Conservation (phyloP, 2,329 filamentous ascomycete genomes). For the Magnaporthales sp. region DNA sequence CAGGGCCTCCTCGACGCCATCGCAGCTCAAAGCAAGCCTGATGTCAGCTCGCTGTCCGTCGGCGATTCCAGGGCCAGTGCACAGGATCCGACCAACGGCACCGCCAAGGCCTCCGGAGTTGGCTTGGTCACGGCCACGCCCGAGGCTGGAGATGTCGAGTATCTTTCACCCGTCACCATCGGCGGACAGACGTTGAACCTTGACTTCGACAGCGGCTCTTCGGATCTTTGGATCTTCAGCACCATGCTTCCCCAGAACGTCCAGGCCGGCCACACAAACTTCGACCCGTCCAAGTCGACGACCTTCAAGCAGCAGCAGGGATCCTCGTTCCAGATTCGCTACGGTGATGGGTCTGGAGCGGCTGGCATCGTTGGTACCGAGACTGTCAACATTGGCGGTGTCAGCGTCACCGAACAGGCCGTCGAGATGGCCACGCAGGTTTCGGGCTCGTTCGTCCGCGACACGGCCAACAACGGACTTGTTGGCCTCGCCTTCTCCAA, state of each 20-base stretch:
- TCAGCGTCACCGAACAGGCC: conserved; percentile 51
- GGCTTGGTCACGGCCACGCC: conserved; percentile 58
- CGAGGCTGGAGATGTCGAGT: conserved; percentile 58
- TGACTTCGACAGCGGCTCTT: conserved; percentile 69
- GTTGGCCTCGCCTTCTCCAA: conserved; percentile 58
- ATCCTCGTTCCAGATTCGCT: conserved; percentile 53
- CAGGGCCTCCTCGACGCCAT: conserved; percentile 30
- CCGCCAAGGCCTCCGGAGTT: conserved; percentile 21
- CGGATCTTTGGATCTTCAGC: conserved; percentile 69
- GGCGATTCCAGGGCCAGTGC: not conserved
- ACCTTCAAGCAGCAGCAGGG: conserved; percentile 27
- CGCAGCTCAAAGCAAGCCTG: conserved; percentile 11
- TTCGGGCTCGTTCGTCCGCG: conserved; percentile 46
- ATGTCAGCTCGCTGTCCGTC: conserved; percentile 15
- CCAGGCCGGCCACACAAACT: conserved; percentile 38
- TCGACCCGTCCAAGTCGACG: conserved; percentile 26
- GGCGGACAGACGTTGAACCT: conserved; percentile 61
- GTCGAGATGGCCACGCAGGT: conserved; percentile 57
- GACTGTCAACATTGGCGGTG: conserved; percentile 57
- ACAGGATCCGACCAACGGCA: conserved; percentile 4
- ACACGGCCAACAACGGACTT: conserved; percentile 58
- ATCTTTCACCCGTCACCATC: conserved; percentile 60
- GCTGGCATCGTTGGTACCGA: conserved; percentile 60
- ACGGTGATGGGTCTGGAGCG: conserved; percentile 59
- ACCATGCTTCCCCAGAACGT: conserved; percentile 38